Percentiles rank a stretch among this genome's conserved stretches.
phyloP scores from a whole-genome alignment of 2,329 filamentous ascomycete species.

The Fusarium keratoplasticum region DNA sequence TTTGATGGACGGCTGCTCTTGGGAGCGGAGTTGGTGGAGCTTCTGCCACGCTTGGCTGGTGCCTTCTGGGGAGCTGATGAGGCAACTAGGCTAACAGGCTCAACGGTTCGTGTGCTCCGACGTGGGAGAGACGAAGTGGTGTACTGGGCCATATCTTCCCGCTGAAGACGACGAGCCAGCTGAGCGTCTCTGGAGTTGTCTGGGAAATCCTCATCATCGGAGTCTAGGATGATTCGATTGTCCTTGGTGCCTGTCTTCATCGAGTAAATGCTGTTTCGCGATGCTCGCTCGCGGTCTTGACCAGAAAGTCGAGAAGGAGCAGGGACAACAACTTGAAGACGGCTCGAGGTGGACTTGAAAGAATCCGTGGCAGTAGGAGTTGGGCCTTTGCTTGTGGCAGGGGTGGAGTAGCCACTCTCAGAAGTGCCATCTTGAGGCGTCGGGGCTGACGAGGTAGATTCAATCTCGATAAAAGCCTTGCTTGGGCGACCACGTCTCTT shows the following conservation, averaged over 20 bases:
- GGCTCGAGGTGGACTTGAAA: constrained; percentile 29
- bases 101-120: constrained; percentile 22
- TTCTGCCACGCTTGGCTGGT: constrained; percentile 42
- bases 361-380: constrained; percentile 47
- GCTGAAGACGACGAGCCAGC: constrained; percentile 50
- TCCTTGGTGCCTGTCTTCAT: constrained; percentile 60
- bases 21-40: constrained; percentile 31
- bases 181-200: constrained; percentile 44
- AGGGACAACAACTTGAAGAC: constrained; percentile 48
- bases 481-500: constrained; percentile 34
- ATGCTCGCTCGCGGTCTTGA: constrained; percentile 45
- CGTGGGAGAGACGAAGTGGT: constrained; percentile 10
- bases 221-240: constrained; percentile 54
- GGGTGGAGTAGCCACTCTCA: constrained; percentile 50
- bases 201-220: constrained; percentile 50
- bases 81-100: constrained; percentile 1
- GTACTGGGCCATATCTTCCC: constrained; percentile 46
- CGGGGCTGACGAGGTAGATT: constrained; percentile 48
- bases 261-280: constrained; percentile 59
- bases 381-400: constrained; percentile 52
- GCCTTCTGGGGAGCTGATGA: constrained; percentile 11
- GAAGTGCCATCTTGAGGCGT: constrained; percentile 47
- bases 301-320: constrained; percentile 23
- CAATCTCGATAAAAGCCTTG: constrained; percentile 37
- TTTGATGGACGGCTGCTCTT: constrained; percentile 44